Percentiles rank a stretch among this genome's conserved stretches.
Evolutionary conservation across 2,329 filamentous ascomycete genomes (phyloP).

Genomic region (Chaetomium globosum): DNA sequence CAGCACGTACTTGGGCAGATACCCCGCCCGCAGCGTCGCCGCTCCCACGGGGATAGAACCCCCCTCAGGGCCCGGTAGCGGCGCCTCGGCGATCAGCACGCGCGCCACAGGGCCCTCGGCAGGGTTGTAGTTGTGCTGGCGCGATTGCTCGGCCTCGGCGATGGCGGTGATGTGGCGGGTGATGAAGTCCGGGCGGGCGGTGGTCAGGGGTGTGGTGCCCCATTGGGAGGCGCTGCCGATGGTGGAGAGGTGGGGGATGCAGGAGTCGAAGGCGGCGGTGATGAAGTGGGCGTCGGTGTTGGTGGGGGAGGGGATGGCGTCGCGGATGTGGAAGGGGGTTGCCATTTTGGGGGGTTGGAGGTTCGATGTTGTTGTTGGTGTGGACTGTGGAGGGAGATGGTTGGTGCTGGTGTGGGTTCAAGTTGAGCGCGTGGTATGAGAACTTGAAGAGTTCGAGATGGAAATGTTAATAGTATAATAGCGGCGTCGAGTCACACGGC

Average conservation of each 20-base stretch:
- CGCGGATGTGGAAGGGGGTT: conserved; percentile 25
- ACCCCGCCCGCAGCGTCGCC: conserved; percentile 15
- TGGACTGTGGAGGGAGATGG: neutral
- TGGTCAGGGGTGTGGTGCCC: conserved; percentile 17
- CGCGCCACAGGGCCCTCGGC: conserved; percentile 1
- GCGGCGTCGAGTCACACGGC: neutral
- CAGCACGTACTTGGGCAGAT: conserved; percentile 16
- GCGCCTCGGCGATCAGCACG: conserved; percentile 23
- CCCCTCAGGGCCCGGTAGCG: neutral
- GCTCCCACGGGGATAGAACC: conserved; percentile 17
- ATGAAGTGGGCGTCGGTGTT: conserved; percentile 26
- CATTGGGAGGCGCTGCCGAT: conserved; percentile 27
- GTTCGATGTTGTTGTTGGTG: neutral
- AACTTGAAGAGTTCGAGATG: neutral
- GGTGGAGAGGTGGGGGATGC: conserved; percentile 24
- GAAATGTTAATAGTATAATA: no score
- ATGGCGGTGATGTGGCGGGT: conserved; percentile 18
- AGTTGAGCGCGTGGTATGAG: neutral
- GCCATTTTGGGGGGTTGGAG: neutral
- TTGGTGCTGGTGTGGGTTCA: neutral
- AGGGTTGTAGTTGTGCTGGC: neutral
- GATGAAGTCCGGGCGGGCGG: conserved; percentile 13
- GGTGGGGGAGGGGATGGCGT: conserved; percentile 21
- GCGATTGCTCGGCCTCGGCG: conserved; percentile 18
- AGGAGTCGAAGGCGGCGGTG: conserved; percentile 24